Base-by-base conservation (phyloP, 768 basidiomycete genomes). In the Tremella mesenterica region DNA sequence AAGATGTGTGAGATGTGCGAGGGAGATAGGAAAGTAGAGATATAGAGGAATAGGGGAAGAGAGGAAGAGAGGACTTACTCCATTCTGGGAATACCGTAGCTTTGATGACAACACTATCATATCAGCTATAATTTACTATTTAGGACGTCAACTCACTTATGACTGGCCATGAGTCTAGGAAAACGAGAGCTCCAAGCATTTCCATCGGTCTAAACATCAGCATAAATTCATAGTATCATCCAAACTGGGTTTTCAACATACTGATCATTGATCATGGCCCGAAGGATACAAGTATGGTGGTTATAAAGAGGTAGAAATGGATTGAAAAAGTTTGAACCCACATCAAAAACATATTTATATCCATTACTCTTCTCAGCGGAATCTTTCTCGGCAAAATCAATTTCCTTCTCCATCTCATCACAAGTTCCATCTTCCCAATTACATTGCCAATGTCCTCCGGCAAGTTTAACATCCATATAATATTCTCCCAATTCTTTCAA, bases 341-440 rank as follows among this genome's bases (percentile, higher is more conserved):
- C 64, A 47, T 75, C 73, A 51, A 75, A 73, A 4, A 75, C 71
- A 50, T 71, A 75, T 65, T 75, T 75, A 65, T 61, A 75, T 12
- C 65, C 60, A 52, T 75, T 75, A n/a, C 63, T 60, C 38, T 56
- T 70, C 52, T 75, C 72, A 10, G 64, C 52, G 46, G 55, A 57
- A 48, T 73, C 73, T 48, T 71, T 67, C 6, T 54, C 54, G 3
- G 65, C 71, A 50, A 67, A 73, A 6, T 69, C 56, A 47, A 71
- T 68, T 58, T 69, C 61, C 46, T 66, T 54, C 44, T 71, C 61
- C 71, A 73, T 73, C 59, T 71, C 71, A 27, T 69, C 66, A 54
- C 73, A 74, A 14, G 64, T 67, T 33, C 73, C 72, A 52, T 71
- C 71, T 26, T 64, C 69, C 54, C 68, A 61, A 55, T 69, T 66